A percentile compares a stretch with the other conserved stretches of the same genome.
Conservation (phyloP, 2,329 filamentous ascomycete species). For the Furcasterigmium furcatum region DNA sequence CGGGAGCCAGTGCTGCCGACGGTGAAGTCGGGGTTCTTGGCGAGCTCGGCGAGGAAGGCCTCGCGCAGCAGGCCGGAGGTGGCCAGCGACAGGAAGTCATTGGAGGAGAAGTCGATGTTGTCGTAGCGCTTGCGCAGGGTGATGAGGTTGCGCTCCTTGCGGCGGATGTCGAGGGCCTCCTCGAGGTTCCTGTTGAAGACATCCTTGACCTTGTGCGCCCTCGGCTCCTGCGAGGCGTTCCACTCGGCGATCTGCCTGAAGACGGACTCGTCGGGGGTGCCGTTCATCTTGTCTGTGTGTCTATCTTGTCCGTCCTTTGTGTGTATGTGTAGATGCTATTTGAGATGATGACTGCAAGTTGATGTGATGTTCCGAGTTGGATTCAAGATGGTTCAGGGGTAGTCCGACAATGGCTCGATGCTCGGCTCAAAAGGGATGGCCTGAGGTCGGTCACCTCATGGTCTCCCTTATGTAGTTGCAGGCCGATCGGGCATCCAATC, state of each 20-base stretch:
- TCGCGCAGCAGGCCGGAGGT: conserved; percentile 39
- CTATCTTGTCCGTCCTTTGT: too few relatives aligned
- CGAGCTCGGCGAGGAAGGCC: conserved; percentile 44
- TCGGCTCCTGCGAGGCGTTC: neutral
- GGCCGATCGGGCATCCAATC: too few relatives aligned
- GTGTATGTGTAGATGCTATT: too few relatives aligned
- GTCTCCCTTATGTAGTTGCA: too few relatives aligned
- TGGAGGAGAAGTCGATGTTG: conserved; percentile 57
- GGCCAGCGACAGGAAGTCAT: conserved; percentile 61
- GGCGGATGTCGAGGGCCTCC: conserved; percentile 21
- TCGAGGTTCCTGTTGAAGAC: conserved; percentile 26
- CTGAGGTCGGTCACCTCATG: too few relatives aligned
- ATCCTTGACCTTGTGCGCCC: neutral
- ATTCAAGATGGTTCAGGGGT: too few relatives aligned
- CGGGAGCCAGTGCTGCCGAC: conserved; percentile 52
- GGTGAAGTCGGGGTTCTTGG: conserved; percentile 33
- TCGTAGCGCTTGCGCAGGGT: conserved; percentile 18
- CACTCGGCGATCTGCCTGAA: neutral
- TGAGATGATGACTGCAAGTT: too few relatives aligned
- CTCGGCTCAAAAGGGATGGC: too few relatives aligned
- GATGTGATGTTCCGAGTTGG: too few relatives aligned
- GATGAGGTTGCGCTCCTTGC: conserved; percentile 16
- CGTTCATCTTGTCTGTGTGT: neutral
- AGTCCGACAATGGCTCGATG: too few relatives aligned
- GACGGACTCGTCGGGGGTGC: neutral